Evolutionary conservation across 2,329 filamentous ascomycete genomes (phyloP), one percentile per base, ranked within the genome.

Genomic region (Cladorrhinum sp.): DNA sequence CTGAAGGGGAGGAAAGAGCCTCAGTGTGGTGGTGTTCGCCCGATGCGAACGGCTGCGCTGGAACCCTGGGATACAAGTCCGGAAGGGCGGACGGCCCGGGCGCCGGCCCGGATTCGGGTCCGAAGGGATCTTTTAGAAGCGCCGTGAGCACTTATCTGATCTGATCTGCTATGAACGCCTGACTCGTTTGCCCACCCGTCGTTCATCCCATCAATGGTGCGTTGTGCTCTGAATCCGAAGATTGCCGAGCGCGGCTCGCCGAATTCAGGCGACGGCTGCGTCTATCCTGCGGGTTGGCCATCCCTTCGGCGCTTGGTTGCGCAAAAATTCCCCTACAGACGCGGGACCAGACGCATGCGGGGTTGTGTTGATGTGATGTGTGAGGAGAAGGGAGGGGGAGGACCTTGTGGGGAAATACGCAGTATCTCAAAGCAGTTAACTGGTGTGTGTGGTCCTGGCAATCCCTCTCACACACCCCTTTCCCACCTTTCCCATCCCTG

Each of bases 161-260:
- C 28, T 30, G 42, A 50, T 56, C 36, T 33, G 39, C 39, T 33
- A 10, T 5, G 21, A 51, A 39, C 10, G 39, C 28, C 12, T 33
- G 23, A 4, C 26, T 51, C 46, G 18, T 50, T 36, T 36, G 33
- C 12, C 12, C 8, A 36, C 2, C 21, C 49, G 21, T 28, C 21
- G 46, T 18, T 51, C 49, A 51, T 24, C n/a, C n/a, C 42, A 46
- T 20, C 10, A 46, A 46, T 4, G 42, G 42, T n/a, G n/a, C n/a
- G n/a, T n/a, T n/a, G 12, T 51, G 20, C 3, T 21, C 18, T n/a
- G 48, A 23, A 16, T 24, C 33, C 57, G 18, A 60, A 56, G 55
- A 58, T 60, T 63, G 61, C 61, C 58, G 61, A 63, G 61, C 55
- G 61, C 61, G 61, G 61, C 55, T 60, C 54, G 30, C 59, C 56